Conservation (phyloP, 2,329 filamentous ascomycete genomes). For the Colletotrichum sp. region DNA sequence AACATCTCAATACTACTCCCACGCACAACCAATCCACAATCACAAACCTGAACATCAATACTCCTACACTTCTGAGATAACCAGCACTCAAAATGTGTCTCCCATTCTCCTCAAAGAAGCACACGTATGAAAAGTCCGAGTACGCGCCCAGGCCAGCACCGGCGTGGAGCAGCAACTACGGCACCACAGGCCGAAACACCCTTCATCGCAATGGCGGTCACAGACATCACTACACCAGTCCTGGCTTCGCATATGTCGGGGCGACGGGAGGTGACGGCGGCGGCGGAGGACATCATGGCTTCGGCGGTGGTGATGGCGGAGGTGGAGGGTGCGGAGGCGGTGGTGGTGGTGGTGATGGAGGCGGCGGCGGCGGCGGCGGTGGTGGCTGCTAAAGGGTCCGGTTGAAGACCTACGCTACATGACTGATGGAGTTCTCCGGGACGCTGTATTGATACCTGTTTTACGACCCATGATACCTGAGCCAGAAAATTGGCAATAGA, state of each 20-base stretch:
- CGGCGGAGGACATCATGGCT: background rate
- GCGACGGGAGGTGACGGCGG: background rate
- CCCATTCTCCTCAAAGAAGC: background rate
- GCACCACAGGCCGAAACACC: background rate
- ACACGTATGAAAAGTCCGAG: background rate
- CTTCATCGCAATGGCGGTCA: background rate
- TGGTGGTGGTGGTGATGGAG: background rate
- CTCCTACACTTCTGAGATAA: fast-evolving
- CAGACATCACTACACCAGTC: background rate
- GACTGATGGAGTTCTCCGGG: background rate
- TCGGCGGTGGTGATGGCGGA: background rate
- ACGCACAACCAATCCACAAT: background rate
- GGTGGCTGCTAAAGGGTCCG: background rate
- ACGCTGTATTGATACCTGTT: background rate
- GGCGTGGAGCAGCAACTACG: background rate
- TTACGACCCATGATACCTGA: background rate
- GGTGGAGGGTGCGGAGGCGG: background rate
- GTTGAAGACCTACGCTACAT: too few species aligned
- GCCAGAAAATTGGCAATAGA: background rate
- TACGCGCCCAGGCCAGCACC: background rate
- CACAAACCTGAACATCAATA: background rate
- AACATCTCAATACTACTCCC: background rate
- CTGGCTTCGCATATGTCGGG: background rate
- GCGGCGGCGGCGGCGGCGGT: background rate
- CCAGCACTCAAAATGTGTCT: background rate